Evolutionary conservation across 768 basidiomycete species (phyloP).

Genomic region (Crassisporium funariophilum): DNA sequence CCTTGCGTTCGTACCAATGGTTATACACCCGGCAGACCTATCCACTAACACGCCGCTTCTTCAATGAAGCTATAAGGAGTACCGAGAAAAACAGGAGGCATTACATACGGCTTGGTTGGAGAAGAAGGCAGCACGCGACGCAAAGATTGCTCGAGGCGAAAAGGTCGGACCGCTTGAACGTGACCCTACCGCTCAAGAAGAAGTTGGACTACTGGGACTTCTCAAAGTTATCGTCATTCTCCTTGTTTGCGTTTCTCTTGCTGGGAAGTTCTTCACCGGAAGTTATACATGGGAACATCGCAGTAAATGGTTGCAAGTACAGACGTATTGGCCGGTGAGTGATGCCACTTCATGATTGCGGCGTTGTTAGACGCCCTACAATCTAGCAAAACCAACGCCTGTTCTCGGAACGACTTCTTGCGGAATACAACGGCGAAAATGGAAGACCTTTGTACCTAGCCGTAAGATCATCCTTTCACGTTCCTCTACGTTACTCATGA

Average conservation of each 20-base stretch:
- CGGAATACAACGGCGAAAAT: slow-evolving; percentile 70
- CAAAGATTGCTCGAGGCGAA: slow-evolving; percentile 74
- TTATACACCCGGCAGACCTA: neutral
- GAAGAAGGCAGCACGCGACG: slow-evolving; percentile 71
- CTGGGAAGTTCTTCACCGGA: slow-evolving; percentile 86
- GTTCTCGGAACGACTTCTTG: slow-evolving; percentile 74
- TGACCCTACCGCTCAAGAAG: slow-evolving; percentile 71
- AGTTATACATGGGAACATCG: slow-evolving; percentile 85
- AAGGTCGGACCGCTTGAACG: slow-evolving; percentile 69
- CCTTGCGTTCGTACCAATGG: slow-evolving; percentile 56
- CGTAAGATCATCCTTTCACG: slow-evolving; percentile 44
- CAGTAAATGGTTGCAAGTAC: slow-evolving; percentile 59
- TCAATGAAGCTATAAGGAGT: slow-evolving; percentile 61
- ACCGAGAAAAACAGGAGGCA: slow-evolving; percentile 60
- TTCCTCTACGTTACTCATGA: slow-evolving; percentile 17
- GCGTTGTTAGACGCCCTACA: neutral
- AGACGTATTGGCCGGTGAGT: slow-evolving; percentile 67
- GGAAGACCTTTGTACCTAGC: slow-evolving; percentile 82
- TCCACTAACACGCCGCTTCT: slow-evolving; percentile 12
- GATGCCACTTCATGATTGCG: neutral
- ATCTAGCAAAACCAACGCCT: slow-evolving; percentile 57
- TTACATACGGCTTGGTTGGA: slow-evolving; percentile 66
- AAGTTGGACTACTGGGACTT: slow-evolving; percentile 64
- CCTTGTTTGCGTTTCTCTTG: slow-evolving; percentile 53
- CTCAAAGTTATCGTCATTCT: slow-evolving; percentile 69